Percentiles rank a stretch among this genome's conserved stretches.
phyloP scores from a whole-genome alignment of 225 moss, liverwort and hornwort species.

The Straminergon stramineum region DNA sequence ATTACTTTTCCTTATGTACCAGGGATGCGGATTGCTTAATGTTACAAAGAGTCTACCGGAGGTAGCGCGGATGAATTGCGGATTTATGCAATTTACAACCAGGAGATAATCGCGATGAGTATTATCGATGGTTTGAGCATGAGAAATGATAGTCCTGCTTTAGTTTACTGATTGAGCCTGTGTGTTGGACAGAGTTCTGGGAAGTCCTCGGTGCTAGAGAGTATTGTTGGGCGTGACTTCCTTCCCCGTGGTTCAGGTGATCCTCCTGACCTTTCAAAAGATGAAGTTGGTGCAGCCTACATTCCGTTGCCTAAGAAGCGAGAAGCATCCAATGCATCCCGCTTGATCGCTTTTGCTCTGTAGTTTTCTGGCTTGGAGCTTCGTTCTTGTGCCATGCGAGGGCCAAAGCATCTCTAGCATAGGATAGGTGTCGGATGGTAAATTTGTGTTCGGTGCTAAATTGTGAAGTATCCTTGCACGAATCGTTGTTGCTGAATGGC shows the following conservation, averaged over 20 bases:
- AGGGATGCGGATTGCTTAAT: neutral
- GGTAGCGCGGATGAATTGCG: neutral
- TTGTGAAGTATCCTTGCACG: neutral
- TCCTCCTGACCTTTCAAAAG: neutral
- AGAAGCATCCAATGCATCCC: neutral
- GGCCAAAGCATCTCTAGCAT: neutral
- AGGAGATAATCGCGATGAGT: neutral
- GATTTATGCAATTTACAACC: neutral
- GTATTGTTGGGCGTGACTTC: conserved; percentile 91
- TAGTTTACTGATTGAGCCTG: neutral
- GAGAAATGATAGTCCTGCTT: neutral
- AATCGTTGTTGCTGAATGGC: neutral
- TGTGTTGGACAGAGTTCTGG: conserved; percentile 70
- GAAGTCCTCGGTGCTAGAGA: conserved; percentile 94
- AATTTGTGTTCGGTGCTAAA: neutral
- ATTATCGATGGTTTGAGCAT: neutral
- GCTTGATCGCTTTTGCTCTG: neutral
- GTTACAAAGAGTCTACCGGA: neutral
- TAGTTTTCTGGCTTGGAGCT: neutral
- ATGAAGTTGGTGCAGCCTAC: neutral
- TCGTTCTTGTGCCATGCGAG: neutral
- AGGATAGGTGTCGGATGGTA: neutral
- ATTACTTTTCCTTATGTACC: neutral
- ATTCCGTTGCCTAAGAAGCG: neutral
- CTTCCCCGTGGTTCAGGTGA: conserved; percentile 89